Percentiles rank a stretch among this genome's conserved stretches.
Conservation (phyloP, 2,329 filamentous ascomycete species). For the Diaporthe helianthi region DNA sequence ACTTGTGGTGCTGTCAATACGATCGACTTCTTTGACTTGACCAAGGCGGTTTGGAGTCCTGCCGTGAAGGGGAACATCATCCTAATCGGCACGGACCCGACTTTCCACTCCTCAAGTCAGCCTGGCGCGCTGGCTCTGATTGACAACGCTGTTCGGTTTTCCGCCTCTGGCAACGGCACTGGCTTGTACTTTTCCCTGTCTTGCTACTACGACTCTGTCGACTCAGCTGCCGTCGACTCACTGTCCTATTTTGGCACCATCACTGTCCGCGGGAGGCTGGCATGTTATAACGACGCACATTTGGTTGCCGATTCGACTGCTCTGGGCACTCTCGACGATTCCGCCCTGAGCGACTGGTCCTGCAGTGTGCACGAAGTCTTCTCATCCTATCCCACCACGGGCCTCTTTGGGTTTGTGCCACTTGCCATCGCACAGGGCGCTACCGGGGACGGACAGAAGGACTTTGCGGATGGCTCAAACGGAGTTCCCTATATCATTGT, state of each 20-base stretch:
- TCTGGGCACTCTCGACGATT: constrained; percentile 45
- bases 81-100: constrained; percentile 50
- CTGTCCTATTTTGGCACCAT: constrained; percentile 49
- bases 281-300: constrained; percentile 50
- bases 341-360: constrained; percentile 49
- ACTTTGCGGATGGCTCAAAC: constrained; percentile 45
- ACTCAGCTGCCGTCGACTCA: constrained; percentile 37
- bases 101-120: constrained; percentile 42
- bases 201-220: constrained; percentile 47
- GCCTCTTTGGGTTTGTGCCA: constrained; percentile 46
- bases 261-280: constrained; percentile 47
- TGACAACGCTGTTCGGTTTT: constrained; percentile 47
- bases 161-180: constrained; percentile 44
- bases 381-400: constrained; percentile 46
- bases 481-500: constrained; percentile 53
- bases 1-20: constrained; percentile 41
- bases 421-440: constrained; percentile 49
- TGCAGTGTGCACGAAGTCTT: constrained; percentile 53
- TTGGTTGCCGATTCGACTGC: constrained; percentile 47
- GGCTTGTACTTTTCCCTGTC: constrained; percentile 52
- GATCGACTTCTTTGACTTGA: constrained; percentile 48
- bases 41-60: constrained; percentile 49
- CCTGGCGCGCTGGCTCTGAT: constrained; percentile 47
- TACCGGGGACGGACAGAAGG: constrained; percentile 43
- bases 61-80: constrained; percentile 51